Conservation (phyloP, 2,329 filamentous ascomycete species). For the Magnaporthiopsis incrustans region DNA sequence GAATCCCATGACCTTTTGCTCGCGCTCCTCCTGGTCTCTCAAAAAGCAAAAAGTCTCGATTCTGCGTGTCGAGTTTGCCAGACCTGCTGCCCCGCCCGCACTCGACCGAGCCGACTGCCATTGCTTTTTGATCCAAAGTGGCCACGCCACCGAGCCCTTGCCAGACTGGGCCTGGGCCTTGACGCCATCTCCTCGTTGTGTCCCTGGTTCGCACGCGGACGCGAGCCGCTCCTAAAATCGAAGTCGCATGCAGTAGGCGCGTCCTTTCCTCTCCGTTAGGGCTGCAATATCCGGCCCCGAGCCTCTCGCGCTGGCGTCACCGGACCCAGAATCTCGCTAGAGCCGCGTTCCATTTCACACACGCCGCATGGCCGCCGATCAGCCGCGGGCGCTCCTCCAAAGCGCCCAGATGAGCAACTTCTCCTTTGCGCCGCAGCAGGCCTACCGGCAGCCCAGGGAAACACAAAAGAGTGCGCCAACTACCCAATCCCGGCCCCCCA, state of each 20-base stretch:
- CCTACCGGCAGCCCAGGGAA: slow-evolving; percentile 53
- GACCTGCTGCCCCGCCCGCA: neutral
- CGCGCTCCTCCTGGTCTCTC: neutral
- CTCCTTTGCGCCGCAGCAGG: slow-evolving; percentile 57
- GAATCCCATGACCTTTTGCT: neutral
- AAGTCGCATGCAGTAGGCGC: neutral
- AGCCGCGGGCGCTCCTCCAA: slow-evolving; percentile 55
- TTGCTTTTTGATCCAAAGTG: neutral
- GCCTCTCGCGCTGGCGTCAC: neutral
- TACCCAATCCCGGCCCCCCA: neutral
- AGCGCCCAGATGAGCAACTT: slow-evolving; percentile 66
- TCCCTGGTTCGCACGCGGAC: neutral
- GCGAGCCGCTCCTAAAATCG: neutral
- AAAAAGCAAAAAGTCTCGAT: neutral
- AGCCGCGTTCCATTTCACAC: neutral
- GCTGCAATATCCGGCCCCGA: neutral
- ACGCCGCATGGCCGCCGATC: slow-evolving; percentile 52
- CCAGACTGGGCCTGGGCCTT: neutral
- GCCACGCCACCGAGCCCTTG: neutral
- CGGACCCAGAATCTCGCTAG: slow-evolving; percentile 11
- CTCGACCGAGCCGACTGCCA: neutral
- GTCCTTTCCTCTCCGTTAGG: neutral
- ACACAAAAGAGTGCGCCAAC: slow-evolving; percentile 70
- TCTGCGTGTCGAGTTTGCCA: neutral
- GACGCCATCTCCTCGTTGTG: neutral